These are phyloP conservation scores for Phaffia tasmanica DNA, from an alignment of 768 basidiomycete genomes.

Conservation along the genomic window DNA sequence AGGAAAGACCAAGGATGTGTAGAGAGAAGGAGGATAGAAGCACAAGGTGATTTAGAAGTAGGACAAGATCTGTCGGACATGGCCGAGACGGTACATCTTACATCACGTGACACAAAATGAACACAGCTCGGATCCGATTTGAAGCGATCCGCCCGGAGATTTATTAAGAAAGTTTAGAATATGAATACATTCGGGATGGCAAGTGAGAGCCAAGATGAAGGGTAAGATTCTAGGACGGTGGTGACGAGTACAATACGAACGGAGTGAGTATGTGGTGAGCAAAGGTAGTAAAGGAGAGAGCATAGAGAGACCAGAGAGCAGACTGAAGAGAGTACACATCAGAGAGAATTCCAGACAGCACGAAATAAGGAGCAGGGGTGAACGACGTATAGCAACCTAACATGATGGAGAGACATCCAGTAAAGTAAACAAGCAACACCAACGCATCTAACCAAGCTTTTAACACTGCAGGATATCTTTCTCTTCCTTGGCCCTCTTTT, in stretches of 20 bases:
- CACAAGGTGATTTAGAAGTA: not conserved
- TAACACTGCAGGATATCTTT: too few relatives aligned
- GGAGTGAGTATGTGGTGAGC: constrained; percentile 11
- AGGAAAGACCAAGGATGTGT: not conserved
- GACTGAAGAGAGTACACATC: not conserved
- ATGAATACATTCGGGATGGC: not conserved
- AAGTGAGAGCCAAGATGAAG: not conserved
- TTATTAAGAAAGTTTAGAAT: not conserved
- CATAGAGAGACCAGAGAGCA: not conserved
- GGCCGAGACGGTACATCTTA: not conserved
- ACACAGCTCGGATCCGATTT: not conserved
- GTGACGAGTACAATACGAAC: constrained; percentile 21
- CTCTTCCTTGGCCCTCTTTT: too few relatives aligned
- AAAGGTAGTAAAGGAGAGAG: not conserved
- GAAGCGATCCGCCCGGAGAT: too few relatives aligned
- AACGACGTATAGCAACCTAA: too few relatives aligned
- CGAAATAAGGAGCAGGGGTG: not conserved
- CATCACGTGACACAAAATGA: not conserved
- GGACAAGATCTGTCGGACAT: not conserved
- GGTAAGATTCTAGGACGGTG: constrained; percentile 22
- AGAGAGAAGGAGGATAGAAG: not conserved
- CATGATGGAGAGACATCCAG: not conserved
- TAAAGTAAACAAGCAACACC: too few relatives aligned
- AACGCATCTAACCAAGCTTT: not conserved
- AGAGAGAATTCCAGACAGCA: not conserved